Percentiles rank a stretch among this genome's conserved stretches.
Evolutionary conservation across 208 protist genomes (phyloP).

Genomic region (Wallacemonas sp.): DNA sequence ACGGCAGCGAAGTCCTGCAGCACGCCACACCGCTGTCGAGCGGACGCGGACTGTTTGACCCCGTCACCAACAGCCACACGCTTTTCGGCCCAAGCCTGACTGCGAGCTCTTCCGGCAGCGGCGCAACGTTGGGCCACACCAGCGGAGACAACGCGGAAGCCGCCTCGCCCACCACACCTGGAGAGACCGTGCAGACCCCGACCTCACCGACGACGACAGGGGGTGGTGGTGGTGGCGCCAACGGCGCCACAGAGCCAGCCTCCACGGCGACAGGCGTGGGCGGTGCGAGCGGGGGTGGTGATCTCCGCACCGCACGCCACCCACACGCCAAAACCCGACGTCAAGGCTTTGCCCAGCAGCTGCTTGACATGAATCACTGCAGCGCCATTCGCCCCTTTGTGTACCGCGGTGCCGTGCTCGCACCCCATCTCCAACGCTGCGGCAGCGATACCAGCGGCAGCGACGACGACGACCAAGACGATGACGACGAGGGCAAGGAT

Average conservation of each 20-base stretch:
- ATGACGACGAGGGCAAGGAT: background rate
- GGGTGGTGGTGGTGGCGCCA: background rate
- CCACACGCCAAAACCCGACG: conserved; percentile 13
- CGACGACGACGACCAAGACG: background rate
- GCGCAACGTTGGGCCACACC: too few species aligned
- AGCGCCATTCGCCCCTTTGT: conserved; percentile 36
- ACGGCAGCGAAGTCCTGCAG: conserved; percentile 14
- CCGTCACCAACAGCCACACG: conserved; percentile 18
- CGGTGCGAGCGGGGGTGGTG: background rate
- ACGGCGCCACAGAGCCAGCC: background rate
- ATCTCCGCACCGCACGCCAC: background rate
- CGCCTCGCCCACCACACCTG: background rate
- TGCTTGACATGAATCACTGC: conserved; percentile 47
- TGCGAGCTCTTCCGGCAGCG: too few species aligned
- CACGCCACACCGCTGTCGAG: conserved; percentile 22
- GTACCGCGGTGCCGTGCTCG: conserved; percentile 44
- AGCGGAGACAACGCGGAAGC: background rate
- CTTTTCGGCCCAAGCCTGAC: too few species aligned
- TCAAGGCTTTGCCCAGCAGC: conserved; percentile 5
- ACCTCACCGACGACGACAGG: background rate
- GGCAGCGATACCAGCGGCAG: conserved; percentile 2
- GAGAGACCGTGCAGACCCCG: background rate
- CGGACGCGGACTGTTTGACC: conserved; percentile 18
- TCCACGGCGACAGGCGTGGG: conserved; percentile 1
- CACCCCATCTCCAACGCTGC: conserved; percentile 29